A percentile compares a stretch with the other conserved stretches of the same genome.
phyloP scores from a whole-genome alignment of 768 basidiomycete species.

The Auriscalpium microsporum region DNA sequence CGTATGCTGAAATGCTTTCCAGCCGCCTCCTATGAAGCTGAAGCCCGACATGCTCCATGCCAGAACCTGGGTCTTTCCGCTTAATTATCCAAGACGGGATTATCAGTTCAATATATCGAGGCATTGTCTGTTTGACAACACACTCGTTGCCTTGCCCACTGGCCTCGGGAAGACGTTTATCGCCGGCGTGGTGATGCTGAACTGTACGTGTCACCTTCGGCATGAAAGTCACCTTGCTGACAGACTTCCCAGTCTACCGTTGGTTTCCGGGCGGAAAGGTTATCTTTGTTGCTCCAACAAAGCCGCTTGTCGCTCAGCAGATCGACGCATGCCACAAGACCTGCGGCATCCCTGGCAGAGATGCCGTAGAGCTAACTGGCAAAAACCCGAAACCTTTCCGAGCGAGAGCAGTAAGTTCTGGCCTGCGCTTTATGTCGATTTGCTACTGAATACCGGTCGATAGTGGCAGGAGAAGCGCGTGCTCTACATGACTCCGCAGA shows the following conservation, averaged over 20 bases:
- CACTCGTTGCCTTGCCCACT: constrained; percentile 89
- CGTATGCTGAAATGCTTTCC: not conserved
- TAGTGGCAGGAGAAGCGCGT: constrained; percentile 81
- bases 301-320: constrained; percentile 93
- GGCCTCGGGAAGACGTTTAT: constrained; percentile 98
- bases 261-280: constrained; percentile 93
- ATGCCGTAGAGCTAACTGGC: constrained; percentile 85
- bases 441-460: not conserved
- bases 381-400: constrained; percentile 47
- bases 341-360: constrained; percentile 85
- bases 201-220: constrained; percentile 45
- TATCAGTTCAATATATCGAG: constrained; percentile 94
- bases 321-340: constrained; percentile 86
- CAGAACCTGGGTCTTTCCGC: constrained; percentile 83
- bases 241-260: constrained; percentile 53
- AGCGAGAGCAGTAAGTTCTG: constrained; percentile 45
- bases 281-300: constrained; percentile 92
- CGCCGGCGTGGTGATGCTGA: constrained; percentile 93
- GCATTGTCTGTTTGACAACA: constrained; percentile 82
- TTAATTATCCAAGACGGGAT: constrained; percentile 79
- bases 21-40: constrained; percentile 76
- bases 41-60: constrained; percentile 67
- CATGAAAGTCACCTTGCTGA: not conserved
- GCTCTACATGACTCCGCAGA: constrained; percentile 96
- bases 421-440: not conserved